Base-by-base conservation (phyloP, 768 basidiomycete genomes). In the Russula vinacea region DNA sequence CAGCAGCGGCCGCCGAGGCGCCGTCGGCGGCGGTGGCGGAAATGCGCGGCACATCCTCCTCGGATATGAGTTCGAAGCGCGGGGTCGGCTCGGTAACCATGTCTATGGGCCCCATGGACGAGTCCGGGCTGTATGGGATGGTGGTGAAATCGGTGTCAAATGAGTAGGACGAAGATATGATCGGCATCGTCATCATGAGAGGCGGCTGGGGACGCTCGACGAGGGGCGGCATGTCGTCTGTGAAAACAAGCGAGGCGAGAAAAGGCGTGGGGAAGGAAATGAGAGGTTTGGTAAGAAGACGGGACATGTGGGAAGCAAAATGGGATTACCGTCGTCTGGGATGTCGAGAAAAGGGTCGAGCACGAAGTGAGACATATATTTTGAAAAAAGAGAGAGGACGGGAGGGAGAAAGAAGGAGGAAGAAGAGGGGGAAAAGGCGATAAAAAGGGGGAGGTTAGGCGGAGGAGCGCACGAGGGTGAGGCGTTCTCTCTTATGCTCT, bases 141-240 rank as follows among this genome's bases (percentile, higher is more conserved):
- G 84, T 81, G 5, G 81, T 80, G 78, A 84, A 83, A 70, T 84
- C 81, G 32, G 81, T 78, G 70, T 81, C 81, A 74, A 88, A 87
- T n/a, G 85, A 86, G 74, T 82, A 85, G 10, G 45, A 22, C 10
- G 3, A 47, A 49, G 79, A 81, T 78, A 75, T 73, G 49, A 80
- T 80, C 35, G 78, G 70, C 61, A 80, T 80, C 51, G 78, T 75
- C 64, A 22, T 47, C 45, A 47, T 47, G n/a, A 47, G 45, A 47
- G 45, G 45, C 45, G 80, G 77, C 69, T 75, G 77, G 64, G 80
- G 81, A 71, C 80, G 79, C 70, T 86, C 83, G 69, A 84, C 75
- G 62, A 76, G 75, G 56, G 75, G 75, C 17, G 76, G 76, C 75
- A 76, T 75, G 70, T 73, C 75, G 65, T 75, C 74, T 73, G 55